Base-by-base conservation (phyloP, 345 rosid genomes). In the Litchi chinensis region DNA sequence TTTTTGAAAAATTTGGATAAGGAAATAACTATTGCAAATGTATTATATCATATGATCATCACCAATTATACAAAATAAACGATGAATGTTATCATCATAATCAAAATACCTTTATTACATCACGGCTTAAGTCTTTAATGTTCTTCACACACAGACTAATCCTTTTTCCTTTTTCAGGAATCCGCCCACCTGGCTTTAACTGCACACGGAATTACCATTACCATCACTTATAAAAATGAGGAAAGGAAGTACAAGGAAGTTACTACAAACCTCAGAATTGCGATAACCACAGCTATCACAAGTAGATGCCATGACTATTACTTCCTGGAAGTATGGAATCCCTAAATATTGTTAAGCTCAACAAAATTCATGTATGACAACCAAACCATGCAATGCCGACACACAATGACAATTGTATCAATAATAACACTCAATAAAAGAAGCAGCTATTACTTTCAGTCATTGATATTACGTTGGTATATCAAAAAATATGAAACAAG, bases 271-370 rank as follows among this genome's bases (percentile, higher is more conserved):
- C 99, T 96, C 97, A 77, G 99, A 96, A 80, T 85, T 96, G 63
- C 99, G 95, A 77, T 93, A 95, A 75, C 99, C 99, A 87, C 98
- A 95, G 21, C 82, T 77, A 70, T 93, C 97, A 67, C 98, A 93
- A 10, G 94, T 86, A 19, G 98, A 92, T 77, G 99, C 97, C 99
- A 95, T 95, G 87, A 93, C 98, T 73, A 93, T 96, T 76, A 95
- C 99, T 84, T 95, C 99, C 78, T 93, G 97, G 83, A 93, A 95
- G 83, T 95, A 95, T 52, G 99, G 99, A 83, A 95, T 95, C 43
- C 88, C 99, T 95, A 70, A 74, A 40, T 24, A 52, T 43, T 26
- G 88, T 90, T 85, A 92, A 89, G 91, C 68, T 64, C 48, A 80
- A 85, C 83, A 82, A 59, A 62, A 37, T 66, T 66, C 39, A 46